These are phyloP conservation scores for Daldinia vernicosa DNA, from an alignment of 495 filamentous ascomycete genomes.

Conservation along the genomic window DNA sequence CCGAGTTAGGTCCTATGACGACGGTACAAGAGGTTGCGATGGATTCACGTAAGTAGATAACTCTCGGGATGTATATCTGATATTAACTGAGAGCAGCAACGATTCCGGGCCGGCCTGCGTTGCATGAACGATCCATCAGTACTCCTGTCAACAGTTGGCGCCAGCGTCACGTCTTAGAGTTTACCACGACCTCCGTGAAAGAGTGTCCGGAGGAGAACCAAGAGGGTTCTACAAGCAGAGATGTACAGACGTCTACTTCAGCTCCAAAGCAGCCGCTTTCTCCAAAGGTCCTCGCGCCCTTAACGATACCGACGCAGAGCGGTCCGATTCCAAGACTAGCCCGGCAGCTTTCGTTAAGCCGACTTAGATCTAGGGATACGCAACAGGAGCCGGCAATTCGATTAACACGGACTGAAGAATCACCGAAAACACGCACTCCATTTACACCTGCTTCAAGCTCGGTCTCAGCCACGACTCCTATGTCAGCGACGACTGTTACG, in stretches of 20 bases:
- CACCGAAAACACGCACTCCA: constrained; percentile 55
- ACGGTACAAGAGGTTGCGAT: constrained; percentile 72
- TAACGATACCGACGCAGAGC: constrained; percentile 59
- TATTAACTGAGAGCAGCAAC: constrained; percentile 64
- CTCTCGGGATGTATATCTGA: not conserved
- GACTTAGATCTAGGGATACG: constrained; percentile 52
- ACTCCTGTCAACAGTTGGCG: constrained; percentile 64
- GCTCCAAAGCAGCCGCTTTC: constrained; percentile 55
- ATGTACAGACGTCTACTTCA: constrained; percentile 27
- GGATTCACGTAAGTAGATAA: constrained; percentile 73
- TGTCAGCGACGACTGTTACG: constrained; percentile 47
- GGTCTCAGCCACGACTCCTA: constrained; percentile 51
- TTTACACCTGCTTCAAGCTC: constrained; percentile 56
- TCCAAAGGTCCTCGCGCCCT: constrained; percentile 59
- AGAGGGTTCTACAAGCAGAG: constrained; percentile 23
- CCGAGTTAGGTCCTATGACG: constrained; percentile 72
- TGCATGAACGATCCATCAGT: constrained; percentile 74
- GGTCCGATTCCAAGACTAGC: constrained; percentile 49
- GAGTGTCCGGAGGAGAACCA: constrained; percentile 42
- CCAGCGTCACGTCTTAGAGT: constrained; percentile 54
- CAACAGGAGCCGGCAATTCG: constrained; percentile 48
- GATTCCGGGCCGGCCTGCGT: constrained; percentile 72
- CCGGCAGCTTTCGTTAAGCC: constrained; percentile 50
- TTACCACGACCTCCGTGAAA: constrained; percentile 43
- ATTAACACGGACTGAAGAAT: constrained; percentile 53